phyloP scores from a whole-genome alignment of 1,139 yeast species.

The Sugiyamaella castrensis region DNA sequence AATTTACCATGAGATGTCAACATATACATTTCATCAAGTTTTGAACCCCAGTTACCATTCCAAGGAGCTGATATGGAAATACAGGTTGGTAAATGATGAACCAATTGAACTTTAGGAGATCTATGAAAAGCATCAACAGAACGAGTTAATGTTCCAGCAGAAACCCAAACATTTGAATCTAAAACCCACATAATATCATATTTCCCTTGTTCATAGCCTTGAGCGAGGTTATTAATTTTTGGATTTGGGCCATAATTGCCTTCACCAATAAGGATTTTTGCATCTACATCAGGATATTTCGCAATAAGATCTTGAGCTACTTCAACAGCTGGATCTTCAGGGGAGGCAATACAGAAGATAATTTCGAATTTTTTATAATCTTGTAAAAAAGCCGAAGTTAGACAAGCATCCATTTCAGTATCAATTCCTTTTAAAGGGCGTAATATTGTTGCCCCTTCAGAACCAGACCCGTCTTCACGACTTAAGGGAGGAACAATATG shows the following conservation, averaged over 20 bases:
- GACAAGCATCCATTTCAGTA: conserved; percentile 65
- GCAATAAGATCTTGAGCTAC: conserved; percentile 50
- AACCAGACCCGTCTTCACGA: conserved; percentile 2
- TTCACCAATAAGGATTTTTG: conserved; percentile 53
- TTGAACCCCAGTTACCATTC: conserved; percentile 52
- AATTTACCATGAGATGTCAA: conserved; percentile 82
- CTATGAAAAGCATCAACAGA: conserved; percentile 57
- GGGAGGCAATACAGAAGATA: conserved; percentile 69
- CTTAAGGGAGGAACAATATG: background rate
- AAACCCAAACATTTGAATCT: conserved; percentile 84
- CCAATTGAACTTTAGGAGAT: conserved; percentile 52
- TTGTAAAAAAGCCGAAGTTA: conserved; percentile 67
- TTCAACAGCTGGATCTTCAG: conserved; percentile 61
- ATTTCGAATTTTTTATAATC: conserved; percentile 70
- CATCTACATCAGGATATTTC: conserved; percentile 57
- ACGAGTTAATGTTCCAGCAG: conserved; percentile 61
- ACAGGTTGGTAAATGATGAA: conserved; percentile 79
- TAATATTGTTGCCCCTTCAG: conserved; percentile 66
- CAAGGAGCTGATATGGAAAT: conserved; percentile 40
- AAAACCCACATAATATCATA: conserved; percentile 81
- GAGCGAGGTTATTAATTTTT: conserved; percentile 78
- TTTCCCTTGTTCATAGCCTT: conserved; percentile 67
- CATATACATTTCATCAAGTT: conserved; percentile 81
- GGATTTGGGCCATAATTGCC: conserved; percentile 78
- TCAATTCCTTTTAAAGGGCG: conserved; percentile 86